Evolutionary conservation across 2,329 filamentous ascomycete genomes (phyloP).

Genomic region (Pseudocercospora ulei): DNA sequence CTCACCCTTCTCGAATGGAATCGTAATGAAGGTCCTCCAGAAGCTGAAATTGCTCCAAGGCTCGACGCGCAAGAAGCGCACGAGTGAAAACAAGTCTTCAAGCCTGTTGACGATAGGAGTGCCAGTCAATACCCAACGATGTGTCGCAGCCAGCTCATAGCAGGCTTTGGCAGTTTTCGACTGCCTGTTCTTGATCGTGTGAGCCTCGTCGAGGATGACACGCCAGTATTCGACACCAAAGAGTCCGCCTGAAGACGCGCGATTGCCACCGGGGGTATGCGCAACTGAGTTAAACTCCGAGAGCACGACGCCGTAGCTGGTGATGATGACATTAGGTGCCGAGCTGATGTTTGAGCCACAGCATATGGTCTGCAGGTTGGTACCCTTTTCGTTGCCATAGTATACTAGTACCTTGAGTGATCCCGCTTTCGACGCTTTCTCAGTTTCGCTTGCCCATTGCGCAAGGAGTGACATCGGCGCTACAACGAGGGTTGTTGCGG

Average conservation of each 20-base stretch:
- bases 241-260: slow-evolving; percentile 48
- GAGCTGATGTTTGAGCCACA: slow-evolving; percentile 60
- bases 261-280: slow-evolving; percentile 52
- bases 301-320: slow-evolving; percentile 82
- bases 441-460: slow-evolving; percentile 92
- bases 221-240: slow-evolving; percentile 94
- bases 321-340: slow-evolving; percentile 85
- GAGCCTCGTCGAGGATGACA: slow-evolving; percentile 88
- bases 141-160: slow-evolving; percentile 73
- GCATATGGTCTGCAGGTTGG: slow-evolving; percentile 70
- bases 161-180: slow-evolving; percentile 94
- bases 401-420: slow-evolving; percentile 80
- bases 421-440: slow-evolving; percentile 76
- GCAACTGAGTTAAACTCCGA: slow-evolving; percentile 76
- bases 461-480: slow-evolving; percentile 93
- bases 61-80: slow-evolving; percentile 85
- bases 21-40: slow-evolving; percentile 97
- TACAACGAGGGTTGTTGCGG: slow-evolving; percentile 86
- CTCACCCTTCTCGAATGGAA: slow-evolving; percentile 91
- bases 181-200: slow-evolving; percentile 75
- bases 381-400: slow-evolving; percentile 76
- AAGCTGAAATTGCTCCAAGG: slow-evolving; percentile 99
- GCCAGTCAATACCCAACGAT: slow-evolving; percentile 88
- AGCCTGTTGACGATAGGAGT: slow-evolving; percentile 95
- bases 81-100: slow-evolving; percentile 86